Conservation (phyloP, 2,329 filamentous ascomycete genomes). For the Apiospora sp. region DNA sequence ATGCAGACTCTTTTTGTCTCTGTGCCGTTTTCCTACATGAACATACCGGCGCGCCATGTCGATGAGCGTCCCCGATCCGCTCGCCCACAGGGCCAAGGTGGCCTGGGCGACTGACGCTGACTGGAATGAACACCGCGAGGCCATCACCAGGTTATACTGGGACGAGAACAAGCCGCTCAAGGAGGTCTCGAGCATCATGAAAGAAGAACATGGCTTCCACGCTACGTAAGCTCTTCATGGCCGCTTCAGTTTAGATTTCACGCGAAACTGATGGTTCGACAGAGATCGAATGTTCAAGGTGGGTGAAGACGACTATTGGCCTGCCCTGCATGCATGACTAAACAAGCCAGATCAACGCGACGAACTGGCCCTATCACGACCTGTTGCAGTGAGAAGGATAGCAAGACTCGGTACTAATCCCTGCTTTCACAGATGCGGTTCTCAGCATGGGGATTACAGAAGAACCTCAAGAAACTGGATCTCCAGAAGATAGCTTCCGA, state of each 20-base stretch:
- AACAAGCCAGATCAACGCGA: background rate
- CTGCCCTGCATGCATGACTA: background rate
- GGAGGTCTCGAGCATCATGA: slow-evolving; percentile 34
- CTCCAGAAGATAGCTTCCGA: slow-evolving; percentile 29
- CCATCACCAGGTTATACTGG: slow-evolving; percentile 33
- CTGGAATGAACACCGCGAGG: slow-evolving; percentile 32
- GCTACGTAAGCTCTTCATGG: slow-evolving; percentile 31
- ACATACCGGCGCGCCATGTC: background rate
- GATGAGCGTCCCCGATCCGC: background rate
- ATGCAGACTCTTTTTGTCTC: background rate
- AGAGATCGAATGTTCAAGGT: slow-evolving; percentile 29
- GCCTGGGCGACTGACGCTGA: slow-evolving; percentile 31
- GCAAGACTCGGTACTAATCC: background rate
- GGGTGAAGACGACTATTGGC: background rate
- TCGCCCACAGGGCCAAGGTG: background rate
- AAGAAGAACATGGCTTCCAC: slow-evolving; percentile 31
- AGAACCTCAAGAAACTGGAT: slow-evolving; percentile 34
- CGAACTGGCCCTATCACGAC: background rate
- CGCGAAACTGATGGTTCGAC: background rate
- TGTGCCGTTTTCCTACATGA: background rate
- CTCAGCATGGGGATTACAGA: slow-evolving; percentile 33
- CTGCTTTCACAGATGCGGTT: slow-evolving; percentile 23
- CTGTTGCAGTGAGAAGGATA: background rate
- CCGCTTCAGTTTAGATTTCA: no score
- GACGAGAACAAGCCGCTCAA: slow-evolving; percentile 33